Evolutionary conservation across 805 yeast genomes (phyloP), one percentile per base, ranked within the genome.

Genomic region (Metschnikowia cerradonensis): DNA sequence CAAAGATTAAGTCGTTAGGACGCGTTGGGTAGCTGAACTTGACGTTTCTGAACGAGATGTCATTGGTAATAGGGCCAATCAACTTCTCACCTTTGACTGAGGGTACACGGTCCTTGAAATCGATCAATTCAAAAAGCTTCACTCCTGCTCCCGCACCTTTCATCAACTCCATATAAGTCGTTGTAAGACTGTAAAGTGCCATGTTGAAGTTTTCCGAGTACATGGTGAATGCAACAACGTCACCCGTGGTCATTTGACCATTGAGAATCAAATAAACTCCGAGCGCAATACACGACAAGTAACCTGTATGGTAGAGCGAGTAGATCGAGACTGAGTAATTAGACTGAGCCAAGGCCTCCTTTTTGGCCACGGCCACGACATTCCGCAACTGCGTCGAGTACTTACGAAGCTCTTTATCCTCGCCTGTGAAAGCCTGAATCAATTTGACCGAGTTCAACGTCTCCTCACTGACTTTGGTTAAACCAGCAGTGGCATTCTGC

Each of bases 121-220:
- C 78, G 26, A 73, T 71, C 52, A 74, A 64, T 33, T 71, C 74
- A 52, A 74, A 73, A 20, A 74, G 61, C 54, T 72, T 72, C 22
- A 70, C 68, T 5, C 76, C 78, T 2, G 78, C 78, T 30, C 78
- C 78, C 2, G 76, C 68, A 8, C 78, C 78, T 58, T 74, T 74
- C 78, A 74, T 74, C 22, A 74, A 60, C 55, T 74, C 78, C 66
- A 73, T 66, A 50, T 74, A 74, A 0, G 76, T 71, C 8, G 75
- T 70, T n/a, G 78, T 72, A 43, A 74, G 66, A 53, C 75, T 68
- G 58, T 72, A 73, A 32, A 74, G 61, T 1, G 78, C 76, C 70
- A 67, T 67, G 54, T 73, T 73, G 59, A 73, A 73, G 40, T 70
- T 65, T 56, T 74, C 78, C 53, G 68, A 66, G 59, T 73, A 74